Evolutionary conservation across 1,284 basidiomycete genomes (phyloP).

Genomic region (Ceratobasidium sp.): DNA sequence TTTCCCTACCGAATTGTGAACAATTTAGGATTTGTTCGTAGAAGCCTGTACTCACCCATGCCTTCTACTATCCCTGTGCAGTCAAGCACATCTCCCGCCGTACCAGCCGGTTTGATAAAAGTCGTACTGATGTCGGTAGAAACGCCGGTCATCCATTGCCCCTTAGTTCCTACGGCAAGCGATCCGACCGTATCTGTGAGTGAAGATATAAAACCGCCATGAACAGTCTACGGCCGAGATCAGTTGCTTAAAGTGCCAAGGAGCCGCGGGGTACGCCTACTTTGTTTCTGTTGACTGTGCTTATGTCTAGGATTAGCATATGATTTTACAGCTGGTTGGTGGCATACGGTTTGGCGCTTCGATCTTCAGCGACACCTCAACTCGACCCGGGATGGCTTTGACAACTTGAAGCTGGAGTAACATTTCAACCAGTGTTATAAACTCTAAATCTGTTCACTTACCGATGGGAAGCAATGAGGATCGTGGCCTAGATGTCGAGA

Average conservation of each 20-base stretch:
- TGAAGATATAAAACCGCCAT: slow-evolving; percentile 86
- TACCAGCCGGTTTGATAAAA: slow-evolving; percentile 78
- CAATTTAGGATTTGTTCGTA: slow-evolving; percentile 22
- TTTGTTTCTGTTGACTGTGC: slow-evolving; percentile 75
- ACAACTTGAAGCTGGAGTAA: slow-evolving; percentile 66
- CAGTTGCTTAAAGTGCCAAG: neutral
- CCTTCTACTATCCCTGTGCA: slow-evolving; percentile 70
- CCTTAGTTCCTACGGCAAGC: slow-evolving; percentile 82
- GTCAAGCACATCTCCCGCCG: slow-evolving; percentile 69
- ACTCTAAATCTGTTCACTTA: slow-evolving; percentile 52
- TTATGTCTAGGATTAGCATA: slow-evolving; percentile 13
- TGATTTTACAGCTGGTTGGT: neutral
- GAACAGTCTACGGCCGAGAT: slow-evolving; percentile 62
- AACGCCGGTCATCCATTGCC: slow-evolving; percentile 85
- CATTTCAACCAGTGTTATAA: slow-evolving; percentile 27
- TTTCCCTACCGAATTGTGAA: slow-evolving; percentile 64
- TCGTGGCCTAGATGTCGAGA: slow-evolving; percentile 69
- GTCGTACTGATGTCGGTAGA: slow-evolving; percentile 88
- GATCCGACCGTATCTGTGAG: slow-evolving; percentile 88
- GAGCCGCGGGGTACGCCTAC: slow-evolving; percentile 56
- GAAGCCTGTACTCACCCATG: slow-evolving; percentile 62
- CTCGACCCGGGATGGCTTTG: slow-evolving; percentile 69
- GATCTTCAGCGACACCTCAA: slow-evolving; percentile 74
- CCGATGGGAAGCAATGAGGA: slow-evolving; percentile 79
- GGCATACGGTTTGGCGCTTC: slow-evolving; percentile 75